Percentiles rank a stretch among this genome's conserved stretches.
Conservation (phyloP, 148 eudicot genomes). For the Bassia scoparia region DNA sequence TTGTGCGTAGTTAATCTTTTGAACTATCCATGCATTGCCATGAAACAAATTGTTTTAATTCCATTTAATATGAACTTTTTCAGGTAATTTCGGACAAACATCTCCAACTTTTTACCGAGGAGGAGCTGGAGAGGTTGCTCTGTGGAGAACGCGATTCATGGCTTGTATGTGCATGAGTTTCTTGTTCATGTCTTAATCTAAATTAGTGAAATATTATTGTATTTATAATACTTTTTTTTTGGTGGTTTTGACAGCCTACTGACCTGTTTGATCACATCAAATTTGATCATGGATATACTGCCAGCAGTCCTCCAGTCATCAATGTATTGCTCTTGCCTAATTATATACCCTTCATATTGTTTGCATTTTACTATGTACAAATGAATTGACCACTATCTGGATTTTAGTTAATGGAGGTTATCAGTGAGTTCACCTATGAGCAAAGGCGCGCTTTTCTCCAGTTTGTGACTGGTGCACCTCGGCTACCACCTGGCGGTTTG, state of each 20-base stretch:
- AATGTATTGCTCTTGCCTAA: conserved; percentile 36
- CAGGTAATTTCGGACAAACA: conserved; percentile 74
- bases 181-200: not conserved
- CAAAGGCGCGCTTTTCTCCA: conserved; percentile 81
- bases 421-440: conserved; percentile 63
- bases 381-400: conserved; percentile 5
- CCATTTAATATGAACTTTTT: conserved; percentile 14
- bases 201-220: not conserved
- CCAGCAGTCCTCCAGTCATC: conserved; percentile 75
- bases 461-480: conserved; percentile 94
- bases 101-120: conserved; percentile 76
- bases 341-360: not conserved
- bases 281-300: conserved; percentile 93
- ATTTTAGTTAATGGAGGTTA: conserved; percentile 73
- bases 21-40: not conserved
- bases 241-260: conserved; percentile 47
- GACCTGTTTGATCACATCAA: conserved; percentile 83
- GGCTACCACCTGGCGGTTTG: conserved; percentile 91
- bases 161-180: conserved; percentile 51
- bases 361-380: not conserved
- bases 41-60: not conserved
- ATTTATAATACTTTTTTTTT: not conserved
- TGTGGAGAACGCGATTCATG: conserved; percentile 86
- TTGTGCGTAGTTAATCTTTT: too few relatives aligned
- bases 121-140: conserved; percentile 71